phyloP scores from a whole-genome alignment of 192 early-diverging fungal genomes.

The Spizellomyces punctatus region DNA sequence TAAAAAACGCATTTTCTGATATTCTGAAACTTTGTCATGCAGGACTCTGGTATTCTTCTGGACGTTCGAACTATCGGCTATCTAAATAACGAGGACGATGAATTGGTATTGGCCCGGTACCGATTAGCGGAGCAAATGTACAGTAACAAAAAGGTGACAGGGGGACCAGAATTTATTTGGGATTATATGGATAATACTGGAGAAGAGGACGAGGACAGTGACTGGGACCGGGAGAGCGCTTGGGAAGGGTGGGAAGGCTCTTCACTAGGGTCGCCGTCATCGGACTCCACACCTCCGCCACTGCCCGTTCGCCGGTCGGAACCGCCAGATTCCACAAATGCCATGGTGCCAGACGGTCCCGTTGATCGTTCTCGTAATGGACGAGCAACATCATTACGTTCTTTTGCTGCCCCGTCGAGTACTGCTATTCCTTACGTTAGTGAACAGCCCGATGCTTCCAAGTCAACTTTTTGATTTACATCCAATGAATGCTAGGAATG shows the following conservation, averaged over 20 bases:
- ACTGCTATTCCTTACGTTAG: no score
- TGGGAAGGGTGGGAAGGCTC: background rate
- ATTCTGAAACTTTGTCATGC: background rate
- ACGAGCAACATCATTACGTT: no score
- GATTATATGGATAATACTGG: no score
- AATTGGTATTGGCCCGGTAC: conserved; percentile 50
- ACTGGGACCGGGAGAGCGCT: background rate
- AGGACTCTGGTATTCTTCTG: conserved; percentile 62
- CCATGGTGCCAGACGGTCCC: background rate
- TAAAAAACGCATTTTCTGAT: background rate
- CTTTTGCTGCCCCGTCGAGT: no score
- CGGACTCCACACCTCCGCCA: no score
- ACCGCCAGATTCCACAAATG: background rate
- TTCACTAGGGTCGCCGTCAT: background rate
- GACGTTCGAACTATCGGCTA: conserved; percentile 63
- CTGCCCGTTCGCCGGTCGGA: background rate
- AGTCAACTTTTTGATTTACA: no score
- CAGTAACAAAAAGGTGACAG: conserved; percentile 10
- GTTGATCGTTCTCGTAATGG: no score
- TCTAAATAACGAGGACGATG: conserved; percentile 67
- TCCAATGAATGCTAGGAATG: no score
- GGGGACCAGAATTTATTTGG: no score
- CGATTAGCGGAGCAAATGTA: conserved; percentile 48
- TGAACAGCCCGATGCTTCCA: no score
- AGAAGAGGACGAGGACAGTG: background rate